Evolutionary conservation across 2,329 filamentous ascomycete species (phyloP).

Genomic region (Basipetospora chlamydospora): DNA sequence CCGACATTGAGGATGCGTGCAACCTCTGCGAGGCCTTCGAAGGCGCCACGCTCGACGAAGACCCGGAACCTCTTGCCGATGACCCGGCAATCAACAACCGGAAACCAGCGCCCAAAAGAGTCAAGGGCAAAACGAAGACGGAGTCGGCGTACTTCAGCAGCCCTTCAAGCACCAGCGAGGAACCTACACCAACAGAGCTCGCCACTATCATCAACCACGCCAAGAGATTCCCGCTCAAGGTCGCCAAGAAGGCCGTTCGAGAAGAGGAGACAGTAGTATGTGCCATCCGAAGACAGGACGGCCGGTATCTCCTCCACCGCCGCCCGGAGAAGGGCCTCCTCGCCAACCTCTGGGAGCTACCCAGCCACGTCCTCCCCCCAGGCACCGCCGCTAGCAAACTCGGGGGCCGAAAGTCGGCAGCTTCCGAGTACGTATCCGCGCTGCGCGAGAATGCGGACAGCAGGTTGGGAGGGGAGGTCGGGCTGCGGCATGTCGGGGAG

Average conservation of each 20-base stretch:
- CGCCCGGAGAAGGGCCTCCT: constrained; percentile 39
- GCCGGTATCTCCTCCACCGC: constrained; percentile 30
- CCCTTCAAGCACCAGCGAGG: too few species aligned
- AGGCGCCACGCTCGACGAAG: constrained; percentile 15
- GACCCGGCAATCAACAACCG: too few species aligned
- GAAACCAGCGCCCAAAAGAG: too few species aligned
- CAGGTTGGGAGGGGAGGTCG: constrained; percentile 3
- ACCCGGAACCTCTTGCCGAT: not conserved
- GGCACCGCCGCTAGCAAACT: constrained; percentile 10
- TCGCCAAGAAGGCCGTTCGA: constrained; percentile 35
- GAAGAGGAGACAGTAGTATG: constrained; percentile 39
- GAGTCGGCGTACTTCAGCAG: too few species aligned
- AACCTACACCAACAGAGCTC: not conserved
- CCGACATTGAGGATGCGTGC: constrained; percentile 37
- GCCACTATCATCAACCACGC: constrained; percentile 23
- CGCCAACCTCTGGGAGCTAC: constrained; percentile 42
- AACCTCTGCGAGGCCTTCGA: constrained; percentile 32
- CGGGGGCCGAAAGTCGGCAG: constrained; percentile 20
- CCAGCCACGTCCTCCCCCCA: constrained; percentile 24
- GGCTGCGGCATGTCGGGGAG: constrained; percentile 21
- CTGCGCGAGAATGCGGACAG: constrained; percentile 11
- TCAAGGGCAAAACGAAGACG: too few species aligned
- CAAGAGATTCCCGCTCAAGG: constrained; percentile 34
- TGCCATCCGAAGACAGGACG: constrained; percentile 27
- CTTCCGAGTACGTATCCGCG: constrained; percentile 18